A percentile compares a stretch with the other conserved stretches of the same genome.
Evolutionary conservation across 345 rosid species (phyloP).

Genomic region (Microcos paniculata): DNA sequence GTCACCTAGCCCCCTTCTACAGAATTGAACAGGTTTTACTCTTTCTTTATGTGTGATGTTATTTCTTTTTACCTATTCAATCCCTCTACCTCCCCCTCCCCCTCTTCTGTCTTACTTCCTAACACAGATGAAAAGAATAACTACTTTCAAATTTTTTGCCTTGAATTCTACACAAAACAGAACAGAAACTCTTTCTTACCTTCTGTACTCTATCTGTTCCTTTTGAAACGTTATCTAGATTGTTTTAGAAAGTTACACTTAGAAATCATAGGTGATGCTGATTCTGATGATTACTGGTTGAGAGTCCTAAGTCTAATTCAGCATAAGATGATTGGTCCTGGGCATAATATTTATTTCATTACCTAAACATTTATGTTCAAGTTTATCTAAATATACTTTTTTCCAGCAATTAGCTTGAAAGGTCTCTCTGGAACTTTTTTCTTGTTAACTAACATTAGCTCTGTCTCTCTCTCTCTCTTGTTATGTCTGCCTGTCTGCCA

Average conservation of each 20-base stretch:
- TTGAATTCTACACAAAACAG: background rate
- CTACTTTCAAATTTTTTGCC: background rate
- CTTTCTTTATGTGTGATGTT: slow-evolving; percentile 5
- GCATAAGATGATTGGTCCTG: background rate
- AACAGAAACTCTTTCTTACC: slow-evolving; percentile 6
- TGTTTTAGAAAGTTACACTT: background rate
- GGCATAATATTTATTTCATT: background rate
- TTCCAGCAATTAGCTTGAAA: background rate
- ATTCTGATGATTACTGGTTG: background rate
- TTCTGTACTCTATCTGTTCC: background rate
- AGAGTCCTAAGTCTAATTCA: background rate
- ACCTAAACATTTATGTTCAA: background rate
- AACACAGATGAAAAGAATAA: background rate
- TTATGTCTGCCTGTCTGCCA: background rate
- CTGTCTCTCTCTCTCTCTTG: background rate
- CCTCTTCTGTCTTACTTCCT: too few species aligned
- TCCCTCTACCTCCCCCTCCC: background rate
- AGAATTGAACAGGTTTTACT: slow-evolving; percentile 88
- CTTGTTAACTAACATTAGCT: background rate
- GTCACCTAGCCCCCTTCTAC: slow-evolving; percentile 93
- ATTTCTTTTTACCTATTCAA: background rate
- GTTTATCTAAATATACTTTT: background rate
- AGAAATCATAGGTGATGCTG: background rate
- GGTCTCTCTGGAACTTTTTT: background rate
- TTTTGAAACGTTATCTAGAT: background rate